Base-by-base conservation (phyloP, 1,139 yeast genomes). In the Saccharomycopsis hybrid region DNA sequence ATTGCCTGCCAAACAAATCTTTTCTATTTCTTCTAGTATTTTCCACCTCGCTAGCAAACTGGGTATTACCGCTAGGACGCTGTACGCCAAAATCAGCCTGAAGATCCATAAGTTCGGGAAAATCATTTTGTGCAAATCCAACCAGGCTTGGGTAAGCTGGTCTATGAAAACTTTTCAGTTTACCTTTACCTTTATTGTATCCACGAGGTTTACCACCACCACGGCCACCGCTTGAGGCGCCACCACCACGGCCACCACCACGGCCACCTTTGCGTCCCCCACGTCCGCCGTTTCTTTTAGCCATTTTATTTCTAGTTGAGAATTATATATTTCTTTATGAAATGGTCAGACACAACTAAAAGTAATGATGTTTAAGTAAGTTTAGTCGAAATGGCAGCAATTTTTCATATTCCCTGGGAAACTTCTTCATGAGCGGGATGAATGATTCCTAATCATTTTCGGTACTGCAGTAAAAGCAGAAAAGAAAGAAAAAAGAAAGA, bases 11-110 rank as follows among this genome's bases (percentile, higher is more conserved):
- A 25, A 44, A 43, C 27, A 44, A 31, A 7, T 8, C 30, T 24
- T 33, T 37, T 32, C 48, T 32, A 28, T 40, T 48, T 32, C 40
- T 63, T 66, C 77, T 60, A 0, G 77, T 72, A 13, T 70, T 68
- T 25, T 65, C 75, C 32, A 68, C 61, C 58, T 77, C 74, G 2
- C 61, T 58, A 8, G 18, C 32, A 13, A 40, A 4, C 11, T 5
- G 11, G 9, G 11, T 13, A 24, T 38, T 13, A n/a, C n/a, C n/a
- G n/a, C n/a, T 5, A 27, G 28, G 11, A 7, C 36, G 35, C 31
- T 8, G 32, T 32, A 36, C 9, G 28, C 46, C 13, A 18, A 18
- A 18, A 18, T 18, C 18, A 27, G 27, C 25, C 5, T 13, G 38
- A 9, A 49, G n/a, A 29, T 49, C 52, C 49, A 45, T 44, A 7